These are phyloP conservation scores for Paspalum vaginatum DNA, from an alignment of 176 grass and related monocot genomes.

Conservation along the genomic window DNA sequence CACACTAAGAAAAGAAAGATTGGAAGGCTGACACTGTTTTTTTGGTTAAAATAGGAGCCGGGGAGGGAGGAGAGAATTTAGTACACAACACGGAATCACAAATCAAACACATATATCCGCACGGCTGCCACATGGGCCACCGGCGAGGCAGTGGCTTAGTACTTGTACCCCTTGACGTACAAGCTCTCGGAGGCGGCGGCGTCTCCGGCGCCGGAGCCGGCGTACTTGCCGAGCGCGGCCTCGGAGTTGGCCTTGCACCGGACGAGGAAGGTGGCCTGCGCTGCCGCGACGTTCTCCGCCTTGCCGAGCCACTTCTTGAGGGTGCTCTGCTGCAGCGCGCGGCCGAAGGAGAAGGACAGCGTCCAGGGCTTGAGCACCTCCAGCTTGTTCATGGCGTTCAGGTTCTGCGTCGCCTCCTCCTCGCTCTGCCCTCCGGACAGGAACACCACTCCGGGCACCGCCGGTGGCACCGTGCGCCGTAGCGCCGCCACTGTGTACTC, in stretches of 20 bases:
- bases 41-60: constrained; percentile 29
- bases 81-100: neutral
- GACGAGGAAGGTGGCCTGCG: constrained; percentile 70
- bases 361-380: constrained; percentile 88
- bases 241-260: constrained; percentile 94
- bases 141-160: constrained; percentile 22
- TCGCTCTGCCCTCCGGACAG: constrained; percentile 94
- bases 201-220: constrained; percentile 47
- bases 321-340: constrained; percentile 91
- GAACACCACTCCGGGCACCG: constrained; percentile 87
- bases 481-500: constrained; percentile 85
- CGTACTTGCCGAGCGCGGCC: constrained; percentile 77
- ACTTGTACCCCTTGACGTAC: constrained; percentile 85
- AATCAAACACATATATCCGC: too few species aligned
- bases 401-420: constrained; percentile 81
- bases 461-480: constrained; percentile 81
- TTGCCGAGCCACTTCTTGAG: constrained; percentile 97
- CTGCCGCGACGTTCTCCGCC: constrained; percentile 72
- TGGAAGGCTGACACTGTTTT: neutral
- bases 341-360: constrained; percentile 89
- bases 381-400: constrained; percentile 93
- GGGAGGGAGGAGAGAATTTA: neutral
- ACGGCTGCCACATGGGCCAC: neutral
- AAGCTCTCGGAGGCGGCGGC: constrained; percentile 87
- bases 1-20: too few species aligned